Percentiles rank a stretch among this genome's conserved stretches.
Evolutionary conservation across 257 asterid species (phyloP).

Genomic region (Buddleja alternifolia): DNA sequence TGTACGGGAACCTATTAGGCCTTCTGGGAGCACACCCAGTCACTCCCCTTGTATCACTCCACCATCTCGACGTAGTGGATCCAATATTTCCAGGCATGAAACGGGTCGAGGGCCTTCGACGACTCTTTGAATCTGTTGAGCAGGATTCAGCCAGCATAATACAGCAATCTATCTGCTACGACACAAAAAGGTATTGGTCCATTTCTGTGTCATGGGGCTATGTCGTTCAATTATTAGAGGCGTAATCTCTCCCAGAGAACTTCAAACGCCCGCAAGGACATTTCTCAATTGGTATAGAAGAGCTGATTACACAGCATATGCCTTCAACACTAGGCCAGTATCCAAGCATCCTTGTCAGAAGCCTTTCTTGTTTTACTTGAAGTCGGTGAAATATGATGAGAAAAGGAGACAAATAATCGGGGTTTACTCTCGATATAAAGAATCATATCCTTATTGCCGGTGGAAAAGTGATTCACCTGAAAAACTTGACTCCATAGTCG

Average conservation of each 20-base stretch:
- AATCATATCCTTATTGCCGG: too few species aligned
- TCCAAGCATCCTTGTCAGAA: not conserved
- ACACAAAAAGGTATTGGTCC: not conserved
- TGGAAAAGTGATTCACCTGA: too few species aligned
- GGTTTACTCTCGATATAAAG: too few species aligned
- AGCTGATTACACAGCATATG: not conserved
- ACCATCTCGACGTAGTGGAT: not conserved
- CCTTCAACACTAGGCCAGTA: conserved; percentile 2
- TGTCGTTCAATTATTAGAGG: not conserved
- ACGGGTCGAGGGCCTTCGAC: not conserved
- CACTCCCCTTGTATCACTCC: conserved; percentile 3
- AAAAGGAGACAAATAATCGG: too few species aligned
- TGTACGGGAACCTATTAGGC: not conserved
- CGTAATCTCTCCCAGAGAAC: not conserved
- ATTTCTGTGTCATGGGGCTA: not conserved
- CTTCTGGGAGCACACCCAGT: conserved; percentile 1
- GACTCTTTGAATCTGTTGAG: not conserved
- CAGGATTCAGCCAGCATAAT: not conserved
- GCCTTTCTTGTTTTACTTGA: not conserved
- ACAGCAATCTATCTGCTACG: conserved; percentile 7
- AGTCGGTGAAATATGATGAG: not conserved
- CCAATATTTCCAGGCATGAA: not conserved
- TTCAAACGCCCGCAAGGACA: not conserved
- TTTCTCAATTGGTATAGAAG: not conserved
- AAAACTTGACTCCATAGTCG: too few species aligned